These are phyloP conservation scores for Lactarius pseudohatsudake DNA, from an alignment of 768 basidiomycete genomes.

Conservation along the genomic window DNA sequence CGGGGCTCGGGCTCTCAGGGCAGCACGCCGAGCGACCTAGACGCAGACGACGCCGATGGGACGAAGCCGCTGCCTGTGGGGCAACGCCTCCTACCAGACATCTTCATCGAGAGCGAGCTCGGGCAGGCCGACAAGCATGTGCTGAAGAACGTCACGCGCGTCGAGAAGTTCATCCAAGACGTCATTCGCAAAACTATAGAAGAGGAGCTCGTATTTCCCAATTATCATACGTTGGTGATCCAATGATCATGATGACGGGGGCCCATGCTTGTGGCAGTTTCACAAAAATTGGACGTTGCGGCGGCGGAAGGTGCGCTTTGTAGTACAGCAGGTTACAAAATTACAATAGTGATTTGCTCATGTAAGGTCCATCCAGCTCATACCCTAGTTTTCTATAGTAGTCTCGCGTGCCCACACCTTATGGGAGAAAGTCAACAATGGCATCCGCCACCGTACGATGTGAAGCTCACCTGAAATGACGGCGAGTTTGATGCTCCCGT, in stretches of 20 bases:
- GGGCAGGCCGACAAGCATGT: conserved; percentile 96
- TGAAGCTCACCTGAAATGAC: conserved; percentile 82
- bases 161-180: conserved; percentile 94
- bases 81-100: conserved; percentile 78
- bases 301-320: conserved; percentile 2
- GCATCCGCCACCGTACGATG: not conserved
- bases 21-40: conserved; percentile 59
- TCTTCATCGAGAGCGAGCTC: conserved; percentile 95
- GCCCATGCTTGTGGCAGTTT: not conserved
- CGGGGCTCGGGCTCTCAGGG: conserved; percentile 39
- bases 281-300: not conserved
- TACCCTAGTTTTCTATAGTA: conserved; percentile 96
- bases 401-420: conserved; percentile 93
- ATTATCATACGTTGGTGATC: conserved; percentile 73
- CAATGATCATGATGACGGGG: conserved; percentile 4
- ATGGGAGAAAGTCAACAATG: not conserved
- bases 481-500: conserved; percentile 93
- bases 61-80: conserved; percentile 77
- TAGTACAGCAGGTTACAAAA: conserved; percentile 6
- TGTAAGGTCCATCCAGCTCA: conserved; percentile 94
- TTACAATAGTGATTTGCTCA: conserved; percentile 74
- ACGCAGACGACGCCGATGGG: conserved; percentile 53
- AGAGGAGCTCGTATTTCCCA: conserved; percentile 95
- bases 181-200: conserved; percentile 93
- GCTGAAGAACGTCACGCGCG: conserved; percentile 90